phyloP scores from a whole-genome alignment of 148 eudicot species.

The Spergularia marina region DNA sequence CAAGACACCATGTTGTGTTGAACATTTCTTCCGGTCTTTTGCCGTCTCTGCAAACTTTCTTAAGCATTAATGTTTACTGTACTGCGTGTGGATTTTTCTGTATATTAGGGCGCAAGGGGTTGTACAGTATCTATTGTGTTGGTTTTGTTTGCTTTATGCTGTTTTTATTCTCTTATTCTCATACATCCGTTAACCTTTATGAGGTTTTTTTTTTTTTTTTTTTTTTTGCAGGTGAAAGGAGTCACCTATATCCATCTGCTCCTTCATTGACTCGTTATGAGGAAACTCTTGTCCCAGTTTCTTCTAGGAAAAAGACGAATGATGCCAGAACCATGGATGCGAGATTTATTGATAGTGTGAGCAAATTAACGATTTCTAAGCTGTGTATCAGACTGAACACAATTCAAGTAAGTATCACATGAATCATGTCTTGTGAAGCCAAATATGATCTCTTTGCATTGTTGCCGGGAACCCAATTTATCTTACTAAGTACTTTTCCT shows the following conservation, averaged over 20 bases:
- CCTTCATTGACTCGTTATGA: slow-evolving; percentile 88
- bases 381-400: slow-evolving; percentile 88
- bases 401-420: slow-evolving; percentile 57
- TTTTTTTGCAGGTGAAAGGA: slow-evolving; percentile 85
- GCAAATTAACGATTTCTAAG: slow-evolving; percentile 55
- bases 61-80: background rate
- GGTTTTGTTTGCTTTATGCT: background rate
- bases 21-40: background rate
- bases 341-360: slow-evolving; percentile 42
- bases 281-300: slow-evolving; percentile 60
- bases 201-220: too few relatives aligned
- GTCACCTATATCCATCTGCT: slow-evolving; percentile 64
- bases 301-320: slow-evolving; percentile 53
- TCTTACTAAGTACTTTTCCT: too few relatives aligned
- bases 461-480: too few relatives aligned
- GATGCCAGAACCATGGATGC: slow-evolving; percentile 55
- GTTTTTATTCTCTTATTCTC: background rate
- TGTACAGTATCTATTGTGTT: background rate
- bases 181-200: background rate
- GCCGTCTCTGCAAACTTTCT: background rate
- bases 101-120: background rate
- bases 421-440: too few relatives aligned
- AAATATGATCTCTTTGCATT: too few relatives aligned
- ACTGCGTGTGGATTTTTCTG: background rate
- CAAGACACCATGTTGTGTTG: too few relatives aligned